Percentiles rank a stretch among this genome's conserved stretches.
Evolutionary conservation across 2,329 filamentous ascomycete genomes (phyloP).

Genomic region (Penicillium freii): DNA sequence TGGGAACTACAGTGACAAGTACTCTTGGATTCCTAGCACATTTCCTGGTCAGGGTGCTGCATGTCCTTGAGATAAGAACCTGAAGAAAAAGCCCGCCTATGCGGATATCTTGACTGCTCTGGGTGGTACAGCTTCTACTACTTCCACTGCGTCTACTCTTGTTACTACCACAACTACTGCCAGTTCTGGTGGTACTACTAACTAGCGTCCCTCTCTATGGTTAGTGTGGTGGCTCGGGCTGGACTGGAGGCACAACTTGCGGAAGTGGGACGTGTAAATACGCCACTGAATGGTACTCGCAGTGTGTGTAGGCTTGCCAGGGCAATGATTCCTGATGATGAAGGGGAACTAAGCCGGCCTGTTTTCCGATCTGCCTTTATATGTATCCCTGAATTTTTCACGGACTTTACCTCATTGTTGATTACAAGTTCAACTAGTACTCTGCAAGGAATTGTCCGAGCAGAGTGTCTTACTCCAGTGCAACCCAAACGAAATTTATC

Average conservation of each 20-base stretch:
- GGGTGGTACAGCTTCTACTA: constrained; percentile 15
- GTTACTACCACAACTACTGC: constrained; percentile 20
- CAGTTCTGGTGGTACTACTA: constrained; percentile 3
- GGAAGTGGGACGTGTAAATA: constrained; percentile 28
- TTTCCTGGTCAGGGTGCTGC: constrained; percentile 46
- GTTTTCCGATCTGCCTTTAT: not conserved
- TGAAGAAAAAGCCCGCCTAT: constrained; percentile 50
- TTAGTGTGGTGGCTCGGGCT: constrained; percentile 31
- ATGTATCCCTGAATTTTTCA: not conserved
- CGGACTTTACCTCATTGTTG: not conserved
- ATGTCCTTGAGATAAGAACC: constrained; percentile 48
- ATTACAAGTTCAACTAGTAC: not conserved
- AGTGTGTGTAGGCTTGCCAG: constrained; percentile 24
- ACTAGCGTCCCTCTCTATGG: constrained; percentile 24
- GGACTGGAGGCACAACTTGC: constrained; percentile 30
- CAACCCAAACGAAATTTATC: constrained; percentile 13
- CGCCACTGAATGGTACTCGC: constrained; percentile 31
- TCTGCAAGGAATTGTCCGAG: not conserved
- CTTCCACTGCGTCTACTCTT: constrained; percentile 12
- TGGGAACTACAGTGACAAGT: constrained; percentile 48
- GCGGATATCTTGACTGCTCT: constrained; percentile 32
- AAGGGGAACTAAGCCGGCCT: not conserved
- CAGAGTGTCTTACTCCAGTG: not conserved
- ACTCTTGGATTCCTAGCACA: constrained; percentile 46
- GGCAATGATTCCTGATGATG: not conserved